These are phyloP conservation scores for Cryphonectria radicalis DNA, from an alignment of 2,329 filamentous ascomycete genomes.

Conservation along the genomic window DNA sequence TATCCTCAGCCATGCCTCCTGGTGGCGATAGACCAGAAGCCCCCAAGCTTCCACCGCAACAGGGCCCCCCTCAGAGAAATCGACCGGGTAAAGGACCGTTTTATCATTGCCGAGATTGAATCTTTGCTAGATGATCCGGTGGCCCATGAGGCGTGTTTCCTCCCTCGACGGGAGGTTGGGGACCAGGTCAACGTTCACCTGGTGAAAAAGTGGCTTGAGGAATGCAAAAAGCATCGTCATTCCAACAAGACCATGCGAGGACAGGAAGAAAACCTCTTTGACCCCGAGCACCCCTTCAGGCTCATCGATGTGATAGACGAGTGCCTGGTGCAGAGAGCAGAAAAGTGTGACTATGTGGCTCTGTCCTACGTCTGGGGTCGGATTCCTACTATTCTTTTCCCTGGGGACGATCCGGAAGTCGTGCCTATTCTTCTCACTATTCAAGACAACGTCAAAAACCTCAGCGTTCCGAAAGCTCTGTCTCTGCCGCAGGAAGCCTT, in stretches of 20 bases:
- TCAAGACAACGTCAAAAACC: background rate
- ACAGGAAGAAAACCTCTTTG: background rate
- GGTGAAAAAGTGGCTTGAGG: background rate
- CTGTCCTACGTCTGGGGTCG: background rate
- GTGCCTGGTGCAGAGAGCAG: background rate
- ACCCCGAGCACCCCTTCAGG: background rate
- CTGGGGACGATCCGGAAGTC: background rate
- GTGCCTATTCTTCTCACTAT: background rate
- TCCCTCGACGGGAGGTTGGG: background rate
- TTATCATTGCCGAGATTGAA: background rate
- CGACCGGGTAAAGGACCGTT: background rate
- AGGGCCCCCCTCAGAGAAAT: background rate
- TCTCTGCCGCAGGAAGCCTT: background rate
- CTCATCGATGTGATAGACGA: background rate
- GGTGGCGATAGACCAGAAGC: background rate
- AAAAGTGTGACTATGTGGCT: background rate
- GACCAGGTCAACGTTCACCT: background rate
- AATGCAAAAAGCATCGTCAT: background rate
- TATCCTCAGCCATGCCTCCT: background rate
- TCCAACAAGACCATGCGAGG: background rate
- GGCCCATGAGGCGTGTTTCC: background rate
- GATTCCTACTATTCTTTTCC: background rate
- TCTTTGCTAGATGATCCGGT: background rate
- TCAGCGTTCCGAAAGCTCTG: background rate
- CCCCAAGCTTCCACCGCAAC: background rate